These are phyloP conservation scores for Phialocephala subalpina DNA, from an alignment of 2,329 filamentous ascomycete species.

Conservation along the genomic window DNA sequence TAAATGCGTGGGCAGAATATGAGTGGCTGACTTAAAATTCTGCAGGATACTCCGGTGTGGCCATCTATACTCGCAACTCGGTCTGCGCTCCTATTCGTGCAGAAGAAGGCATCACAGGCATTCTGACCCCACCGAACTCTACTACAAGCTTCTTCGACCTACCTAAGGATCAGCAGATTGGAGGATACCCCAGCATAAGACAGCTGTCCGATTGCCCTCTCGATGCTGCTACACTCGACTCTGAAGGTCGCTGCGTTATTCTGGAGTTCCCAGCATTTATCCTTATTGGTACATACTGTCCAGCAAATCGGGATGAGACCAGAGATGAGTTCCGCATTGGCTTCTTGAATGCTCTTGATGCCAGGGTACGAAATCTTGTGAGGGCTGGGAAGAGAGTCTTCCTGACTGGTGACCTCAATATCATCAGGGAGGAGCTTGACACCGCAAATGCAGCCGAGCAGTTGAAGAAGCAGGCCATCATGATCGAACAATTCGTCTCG, in stretches of 20 bases:
- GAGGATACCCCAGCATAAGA: constrained; percentile 79
- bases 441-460: constrained; percentile 77
- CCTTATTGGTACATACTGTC: constrained; percentile 90
- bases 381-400: constrained; percentile 85
- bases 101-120: constrained; percentile 91
- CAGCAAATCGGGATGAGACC: constrained; percentile 85
- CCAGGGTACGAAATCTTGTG: constrained; percentile 83
- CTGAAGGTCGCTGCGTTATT: constrained; percentile 89
- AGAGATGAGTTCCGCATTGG: constrained; percentile 83
- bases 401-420: constrained; percentile 88
- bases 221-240: constrained; percentile 80
- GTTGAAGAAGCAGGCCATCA: constrained; percentile 74
- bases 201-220: constrained; percentile 71
- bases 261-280: constrained; percentile 96
- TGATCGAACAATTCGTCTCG: constrained; percentile 75
- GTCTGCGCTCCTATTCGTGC: constrained; percentile 87
- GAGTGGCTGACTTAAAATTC: constrained; percentile 11
- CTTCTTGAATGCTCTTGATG: constrained; percentile 83
- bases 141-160: constrained; percentile 77
- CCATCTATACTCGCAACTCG: constrained; percentile 90
- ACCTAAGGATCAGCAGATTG: constrained; percentile 78
- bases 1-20: not conserved
- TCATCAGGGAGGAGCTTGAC: constrained; percentile 70
- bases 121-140: constrained; percentile 77
- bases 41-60: constrained; percentile 92